Evolutionary conservation across 495 filamentous ascomycete genomes (phyloP), one percentile per base, ranked within the genome.

Genomic region (Pseudevernia furfuracea): DNA sequence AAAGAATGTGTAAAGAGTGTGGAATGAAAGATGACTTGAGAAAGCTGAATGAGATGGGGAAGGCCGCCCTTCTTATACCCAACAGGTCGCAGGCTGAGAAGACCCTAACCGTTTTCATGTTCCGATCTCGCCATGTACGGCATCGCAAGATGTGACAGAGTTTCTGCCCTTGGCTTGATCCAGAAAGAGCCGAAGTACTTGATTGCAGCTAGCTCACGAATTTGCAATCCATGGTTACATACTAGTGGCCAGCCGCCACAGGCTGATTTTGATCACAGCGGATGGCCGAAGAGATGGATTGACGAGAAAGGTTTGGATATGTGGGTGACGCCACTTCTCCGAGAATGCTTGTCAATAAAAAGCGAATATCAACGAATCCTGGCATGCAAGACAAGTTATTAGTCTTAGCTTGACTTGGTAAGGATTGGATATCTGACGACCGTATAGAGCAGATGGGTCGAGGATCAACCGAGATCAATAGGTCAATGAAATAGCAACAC

Each of bases 41-140:
- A 30, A 3, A 32, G 0, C 52, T 21, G 52, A 34, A 55, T 28
- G 19, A 34, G 14, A 34, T 34, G 52, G 28, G 23, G 17, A 21
- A 9, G 15, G 7, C 34, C 6, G 52, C 52, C 52, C 28, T 55
- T 55, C 52, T 55, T 55, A 55, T 55, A 55, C 52, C 52, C 30
- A 34, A 3, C 28, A 34, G 9, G 7, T 5, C 7, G 28, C 30
- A 21, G 34, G 25, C 15, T 10, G 0, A 10, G 17, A 5, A 1
- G 49, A 32, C 28, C 28, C 49, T 15, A 17, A 36, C 17, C 1
- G 15, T 32, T 1, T 8, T 21, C 30, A 3, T 7, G 19, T 30
- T 55, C 6, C 23, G 49, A 32, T 32, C 14, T 30, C 14, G 30
- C 52, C 21, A n/a, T 21, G 30, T 10, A 9, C 30, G 17, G 6